Base-by-base conservation (phyloP, 1,139 yeast species). In the Suhomyces bolitotheri region DNA sequence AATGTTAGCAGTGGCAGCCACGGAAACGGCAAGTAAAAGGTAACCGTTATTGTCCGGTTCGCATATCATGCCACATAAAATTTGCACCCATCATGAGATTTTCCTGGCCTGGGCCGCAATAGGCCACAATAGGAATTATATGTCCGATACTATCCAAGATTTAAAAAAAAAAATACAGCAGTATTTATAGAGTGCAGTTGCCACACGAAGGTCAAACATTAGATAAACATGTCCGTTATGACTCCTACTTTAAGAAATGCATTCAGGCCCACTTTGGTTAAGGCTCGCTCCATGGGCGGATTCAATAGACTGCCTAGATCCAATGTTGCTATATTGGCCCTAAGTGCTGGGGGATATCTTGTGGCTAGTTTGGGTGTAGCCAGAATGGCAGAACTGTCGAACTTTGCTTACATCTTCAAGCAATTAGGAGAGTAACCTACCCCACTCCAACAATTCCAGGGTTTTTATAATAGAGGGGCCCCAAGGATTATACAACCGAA, bases 361-460 rank as follows among this genome's bases (percentile, higher is more conserved):
- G 40, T 51, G 5, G 56, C 54, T 22, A 45, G 54, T 23, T 34
- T 53, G 27, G 53, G 51, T 19, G 46, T 55, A 13, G 62, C 59
- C 15, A 43, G 47, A 24, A 35, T 54, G 39, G 62, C 61, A 4
- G 60, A 56, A 33, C 47, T 43, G 30, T 53, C 49, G 31, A 47
- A 58, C 35, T 48, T 48, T 28, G 47, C 50, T 24, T 50, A 55
- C 40, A 41, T 56, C 7, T 56, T 58, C 49, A 54, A 47, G 38
- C 62, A 56, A 38, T 42, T 58, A 29, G 62, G 61, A 8, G 36
- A 17, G 20, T 17, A 17, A 17, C 6, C 6, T 17, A 8, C 20
- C 6, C 20, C 6, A 11, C 8, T 17, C 7, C 20, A 17, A 8
- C 20, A 17, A 7, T 17, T 17, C 8, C 8, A 8, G 20, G 6